Conservation (phyloP, 164 flowering plant genomes). For the Annona squamosa region DNA sequence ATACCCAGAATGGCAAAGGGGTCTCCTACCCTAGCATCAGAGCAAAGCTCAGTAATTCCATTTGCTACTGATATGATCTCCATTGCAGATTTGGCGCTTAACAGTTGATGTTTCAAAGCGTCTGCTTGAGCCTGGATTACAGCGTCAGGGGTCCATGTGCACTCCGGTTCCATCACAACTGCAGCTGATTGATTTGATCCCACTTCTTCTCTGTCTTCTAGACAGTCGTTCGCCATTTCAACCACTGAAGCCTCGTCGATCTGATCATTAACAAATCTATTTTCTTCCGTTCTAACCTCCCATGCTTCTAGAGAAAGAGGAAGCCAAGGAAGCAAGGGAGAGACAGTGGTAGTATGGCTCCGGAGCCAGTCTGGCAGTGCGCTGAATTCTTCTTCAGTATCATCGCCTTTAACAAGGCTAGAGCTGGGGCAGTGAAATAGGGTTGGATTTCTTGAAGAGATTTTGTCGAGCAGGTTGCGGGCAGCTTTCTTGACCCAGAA, state of each 20-base stretch:
- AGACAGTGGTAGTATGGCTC: slow-evolving; percentile 12
- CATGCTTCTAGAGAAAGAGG: slow-evolving; percentile 36
- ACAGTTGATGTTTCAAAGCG: slow-evolving; percentile 31
- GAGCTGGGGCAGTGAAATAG: neutral
- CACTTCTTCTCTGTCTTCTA: slow-evolving; percentile 17
- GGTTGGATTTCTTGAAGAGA: slow-evolving; percentile 22
- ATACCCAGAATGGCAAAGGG: slow-evolving; percentile 33
- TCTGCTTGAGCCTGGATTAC: slow-evolving; percentile 32
- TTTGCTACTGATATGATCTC: slow-evolving; percentile 33
- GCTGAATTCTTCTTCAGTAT: slow-evolving; percentile 32
- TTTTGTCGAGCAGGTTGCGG: slow-evolving; percentile 44
- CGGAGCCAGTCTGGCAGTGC: slow-evolving; percentile 53
- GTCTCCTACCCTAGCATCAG: slow-evolving; percentile 14
- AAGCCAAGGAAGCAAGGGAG: slow-evolving; percentile 60
- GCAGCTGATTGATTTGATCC: slow-evolving; percentile 14
- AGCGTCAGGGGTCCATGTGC: slow-evolving; percentile 18
- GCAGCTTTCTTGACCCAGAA: slow-evolving; percentile 81
- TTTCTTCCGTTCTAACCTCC: slow-evolving; percentile 8
- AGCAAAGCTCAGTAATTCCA: slow-evolving; percentile 46
- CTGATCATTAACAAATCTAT: slow-evolving; percentile 6
- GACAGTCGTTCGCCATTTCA: slow-evolving; percentile 6
- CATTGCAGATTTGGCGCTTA: slow-evolving; percentile 30
- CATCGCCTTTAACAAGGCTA: neutral
- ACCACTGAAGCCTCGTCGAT: slow-evolving; percentile 8
- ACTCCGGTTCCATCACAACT: slow-evolving; percentile 9